A percentile compares a stretch with the other conserved stretches of the same genome.
These are phyloP conservation scores for Microdochium nivale DNA, from an alignment of 2,329 filamentous ascomycete species.

Conservation along the genomic window DNA sequence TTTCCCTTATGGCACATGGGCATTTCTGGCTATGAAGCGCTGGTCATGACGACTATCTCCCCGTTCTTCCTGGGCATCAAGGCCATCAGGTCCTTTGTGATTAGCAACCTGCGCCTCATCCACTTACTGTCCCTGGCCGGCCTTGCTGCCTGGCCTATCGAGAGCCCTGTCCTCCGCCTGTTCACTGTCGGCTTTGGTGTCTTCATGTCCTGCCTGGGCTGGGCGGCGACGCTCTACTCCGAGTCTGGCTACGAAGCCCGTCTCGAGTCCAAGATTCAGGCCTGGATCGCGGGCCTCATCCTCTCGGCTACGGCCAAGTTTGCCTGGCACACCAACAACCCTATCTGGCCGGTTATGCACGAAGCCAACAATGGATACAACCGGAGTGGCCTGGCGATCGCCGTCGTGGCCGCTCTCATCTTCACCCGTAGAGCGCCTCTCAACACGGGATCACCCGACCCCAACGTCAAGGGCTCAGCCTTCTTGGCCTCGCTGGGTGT, in stretches of 20 bases:
- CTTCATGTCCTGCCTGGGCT: conserved; percentile 70
- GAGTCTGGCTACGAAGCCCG: conserved; percentile 66
- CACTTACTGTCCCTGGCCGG: conserved; percentile 74
- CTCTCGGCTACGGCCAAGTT: conserved; percentile 87
- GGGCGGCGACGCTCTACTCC: conserved; percentile 72
- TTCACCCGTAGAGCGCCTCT: conserved; percentile 61
- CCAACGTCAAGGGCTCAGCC: conserved; percentile 44
- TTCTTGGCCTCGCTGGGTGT: conserved; percentile 68
- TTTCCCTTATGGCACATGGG: conserved; percentile 99
- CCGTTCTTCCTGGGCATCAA: conserved; percentile 70
- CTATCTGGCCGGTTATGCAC: conserved; percentile 93
- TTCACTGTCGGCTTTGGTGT: conserved; percentile 77
- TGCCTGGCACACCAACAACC: conserved; percentile 89
- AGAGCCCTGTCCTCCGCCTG: conserved; percentile 65
- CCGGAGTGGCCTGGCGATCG: conserved; percentile 68
- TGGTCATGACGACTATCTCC: conserved; percentile 77
- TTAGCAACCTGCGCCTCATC: conserved; percentile 59
- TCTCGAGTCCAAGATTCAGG: conserved; percentile 73
- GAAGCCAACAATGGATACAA: conserved; percentile 88
- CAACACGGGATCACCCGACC: conserved; percentile 11
- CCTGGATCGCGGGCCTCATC: conserved; percentile 74
- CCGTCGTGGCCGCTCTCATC: conserved; percentile 64
- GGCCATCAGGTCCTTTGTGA: conserved; percentile 57
- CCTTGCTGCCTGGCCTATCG: conserved; percentile 69
- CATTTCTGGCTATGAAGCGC: conserved; percentile 88